Evolutionary conservation across 2,329 filamentous ascomycete species (phyloP).

Genomic region (Calonectria ilicicola): DNA sequence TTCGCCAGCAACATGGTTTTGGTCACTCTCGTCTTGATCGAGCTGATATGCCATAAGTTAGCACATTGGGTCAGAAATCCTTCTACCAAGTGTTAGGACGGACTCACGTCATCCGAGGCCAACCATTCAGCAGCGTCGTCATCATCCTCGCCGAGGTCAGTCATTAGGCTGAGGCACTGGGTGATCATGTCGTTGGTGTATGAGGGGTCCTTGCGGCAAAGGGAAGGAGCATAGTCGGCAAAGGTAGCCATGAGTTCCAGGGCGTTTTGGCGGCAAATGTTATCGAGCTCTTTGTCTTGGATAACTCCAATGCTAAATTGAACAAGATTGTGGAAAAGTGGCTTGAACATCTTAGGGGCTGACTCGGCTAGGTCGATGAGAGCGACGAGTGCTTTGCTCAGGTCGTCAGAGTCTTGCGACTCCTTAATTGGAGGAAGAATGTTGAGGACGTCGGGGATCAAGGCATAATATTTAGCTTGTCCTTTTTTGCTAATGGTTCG

Average conservation of each 20-base stretch:
- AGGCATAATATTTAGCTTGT: constrained; percentile 86
- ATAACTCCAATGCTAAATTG: constrained; percentile 94
- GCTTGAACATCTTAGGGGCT: constrained; percentile 98
- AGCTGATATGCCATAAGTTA: constrained; percentile 62
- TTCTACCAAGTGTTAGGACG: neutral
- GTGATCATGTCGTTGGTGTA: constrained; percentile 98
- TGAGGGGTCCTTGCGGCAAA: constrained; percentile 94
- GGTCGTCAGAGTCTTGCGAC: constrained; percentile 87
- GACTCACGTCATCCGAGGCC: constrained; percentile 84
- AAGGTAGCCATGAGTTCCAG: constrained; percentile 98
- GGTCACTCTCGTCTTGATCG: constrained; percentile 94
- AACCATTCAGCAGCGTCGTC: constrained; percentile 97
- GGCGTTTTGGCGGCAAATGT: constrained; percentile 92
- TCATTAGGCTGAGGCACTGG: constrained; percentile 98
- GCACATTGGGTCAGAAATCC: neutral
- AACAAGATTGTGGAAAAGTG: constrained; percentile 91
- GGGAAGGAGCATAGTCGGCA: constrained; percentile 90
- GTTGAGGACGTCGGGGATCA: constrained; percentile 93
- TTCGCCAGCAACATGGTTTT: constrained; percentile 97
- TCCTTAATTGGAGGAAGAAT: constrained; percentile 96
- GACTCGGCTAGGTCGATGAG: constrained; percentile 95
- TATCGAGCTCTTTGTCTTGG: constrained; percentile 93
- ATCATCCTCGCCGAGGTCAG: constrained; percentile 92
- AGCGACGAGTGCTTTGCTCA: constrained; percentile 89
- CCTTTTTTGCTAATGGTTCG: constrained; percentile 88